Evolutionary conservation across 768 basidiomycete species (phyloP), one percentile per base, ranked within the genome.

Genomic region (Crepidotus variabilis): DNA sequence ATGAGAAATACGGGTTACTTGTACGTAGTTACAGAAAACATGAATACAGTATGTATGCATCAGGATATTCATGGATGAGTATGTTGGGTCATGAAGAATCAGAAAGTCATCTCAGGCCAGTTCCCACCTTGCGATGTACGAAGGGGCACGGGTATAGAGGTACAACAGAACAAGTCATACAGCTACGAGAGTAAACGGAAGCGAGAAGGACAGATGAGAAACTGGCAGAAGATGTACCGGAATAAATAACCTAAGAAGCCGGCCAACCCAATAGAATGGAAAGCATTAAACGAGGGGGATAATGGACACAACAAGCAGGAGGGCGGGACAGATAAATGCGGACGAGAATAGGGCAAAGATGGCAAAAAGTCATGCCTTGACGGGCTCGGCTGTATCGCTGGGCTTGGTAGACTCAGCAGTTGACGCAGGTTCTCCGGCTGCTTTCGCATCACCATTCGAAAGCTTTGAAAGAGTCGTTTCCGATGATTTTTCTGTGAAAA

Each of bases 361-460:
- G 50, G 43, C 16, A 51, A 11, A 39, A 35, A 8, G 46, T 52
- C 56, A 57, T 50, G 56, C 59, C 56, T 61, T 60, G 33, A 63
- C 47, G 21, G 62, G 61, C 54, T 65, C 64, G 20, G 64, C 56
- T 28, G 63, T 51, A 36, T 67, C 63, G 23, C 58, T 61, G 10
- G 63, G 51, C 14, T 61, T 57, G 9, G 62, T 59, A 18, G 57
- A 55, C 16, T 60, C 48, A 32, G 52, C 55, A 33, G 55, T 20
- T 28, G 59, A 61, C 28, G 62, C 49, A 4, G 58, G 47, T 24
- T 59, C 47, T 39, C 51, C 51, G 16, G 51, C 43, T 5, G 36
- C 58, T 46, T 58, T 67, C 10, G 61, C 45, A 35, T 62, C 61
- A 23, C 63, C 65, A 51, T 64, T 67, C 10, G 63, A 61, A 22